phyloP scores from a whole-genome alignment of 495 filamentous ascomycete species.

The Penicillium bialowiezense region DNA sequence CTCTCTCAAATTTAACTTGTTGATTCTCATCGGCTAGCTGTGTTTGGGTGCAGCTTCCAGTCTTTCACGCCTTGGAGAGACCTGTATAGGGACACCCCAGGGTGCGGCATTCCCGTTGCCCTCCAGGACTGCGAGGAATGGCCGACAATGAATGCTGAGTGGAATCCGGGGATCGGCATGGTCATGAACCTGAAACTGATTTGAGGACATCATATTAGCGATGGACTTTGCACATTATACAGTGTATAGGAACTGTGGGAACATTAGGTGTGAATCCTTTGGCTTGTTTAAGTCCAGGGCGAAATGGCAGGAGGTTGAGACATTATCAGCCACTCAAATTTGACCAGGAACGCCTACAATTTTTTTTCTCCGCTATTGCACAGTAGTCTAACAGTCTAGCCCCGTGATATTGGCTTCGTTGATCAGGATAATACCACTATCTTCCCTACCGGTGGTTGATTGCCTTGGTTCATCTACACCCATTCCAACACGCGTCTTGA shows the following conservation, averaged over 20 bases:
- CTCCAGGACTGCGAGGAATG: constrained; percentile 24
- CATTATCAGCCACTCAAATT: neutral
- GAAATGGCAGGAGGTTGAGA: neutral
- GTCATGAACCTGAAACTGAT: neutral
- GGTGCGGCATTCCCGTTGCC: constrained; percentile 19
- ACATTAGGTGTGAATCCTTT: too few species aligned
- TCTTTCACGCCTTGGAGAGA: neutral
- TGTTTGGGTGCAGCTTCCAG: neutral
- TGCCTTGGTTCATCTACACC: too few species aligned
- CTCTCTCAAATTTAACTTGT: neutral
- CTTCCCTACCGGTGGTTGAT: too few species aligned
- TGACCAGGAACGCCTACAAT: too few species aligned
- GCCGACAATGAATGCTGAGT: constrained; percentile 20
- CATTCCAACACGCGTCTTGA: constrained; percentile 33
- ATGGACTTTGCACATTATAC: neutral
- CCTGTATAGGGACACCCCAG: constrained; percentile 10
- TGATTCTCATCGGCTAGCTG: neutral
- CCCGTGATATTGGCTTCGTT: too few species aligned
- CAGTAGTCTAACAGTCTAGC: too few species aligned
- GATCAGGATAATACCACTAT: too few species aligned
- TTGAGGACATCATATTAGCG: neutral
- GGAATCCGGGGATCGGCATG: constrained; percentile 19
- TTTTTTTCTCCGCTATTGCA: too few species aligned
- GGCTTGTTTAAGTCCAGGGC: neutral
- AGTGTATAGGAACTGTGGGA: neutral